Base-by-base conservation (phyloP, 441 rosid genomes). In the Croton setiger region DNA sequence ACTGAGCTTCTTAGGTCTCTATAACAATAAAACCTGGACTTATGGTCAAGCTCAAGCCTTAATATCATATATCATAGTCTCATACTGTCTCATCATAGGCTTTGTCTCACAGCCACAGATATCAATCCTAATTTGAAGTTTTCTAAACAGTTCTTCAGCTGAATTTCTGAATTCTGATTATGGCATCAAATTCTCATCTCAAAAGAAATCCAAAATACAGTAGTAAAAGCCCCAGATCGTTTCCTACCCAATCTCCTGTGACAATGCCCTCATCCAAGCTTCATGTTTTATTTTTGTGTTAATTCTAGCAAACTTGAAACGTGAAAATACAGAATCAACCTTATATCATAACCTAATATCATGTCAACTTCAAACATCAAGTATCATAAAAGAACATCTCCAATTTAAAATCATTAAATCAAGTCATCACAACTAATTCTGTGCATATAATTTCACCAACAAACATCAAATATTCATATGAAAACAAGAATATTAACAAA, bases 311-410 rank as follows among this genome's bases (percentile, higher is more conserved):
- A 2, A 49, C 33, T 17, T 53, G 21, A 31, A 17, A 27, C 45
- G 4, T 27, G 31, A 13, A 43, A 62, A 63, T n/a, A 53, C 4
- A 60, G 5, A 69, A 51, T 11, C 6, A 39, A 14, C 31, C 35
- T 27, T 27, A 54, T 70, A 39, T 20, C 33, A 68, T 9, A 9
- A 48, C 45, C 65, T 35, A 48, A 48, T 13, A 33, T 68, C 21
- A n/a, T 18, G 4, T 35, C 49, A 55, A 55, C 21, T 12, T 63
- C 45, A 1, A 47, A 70, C 20, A 15, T 36, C 63, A 44, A 20
- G 60, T 39, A 49, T 52, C 39, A 54, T 9, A 17, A 17, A 55
- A 55, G 18, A 47, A 68, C 10, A 35, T 45, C 45, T 45, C 33
- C 7, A 37, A 21, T 9, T 53, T 12, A 18, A 35, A 13, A 66